Evolutionary conservation across 257 asterid species (phyloP).

Genomic region (Plantago major): DNA sequence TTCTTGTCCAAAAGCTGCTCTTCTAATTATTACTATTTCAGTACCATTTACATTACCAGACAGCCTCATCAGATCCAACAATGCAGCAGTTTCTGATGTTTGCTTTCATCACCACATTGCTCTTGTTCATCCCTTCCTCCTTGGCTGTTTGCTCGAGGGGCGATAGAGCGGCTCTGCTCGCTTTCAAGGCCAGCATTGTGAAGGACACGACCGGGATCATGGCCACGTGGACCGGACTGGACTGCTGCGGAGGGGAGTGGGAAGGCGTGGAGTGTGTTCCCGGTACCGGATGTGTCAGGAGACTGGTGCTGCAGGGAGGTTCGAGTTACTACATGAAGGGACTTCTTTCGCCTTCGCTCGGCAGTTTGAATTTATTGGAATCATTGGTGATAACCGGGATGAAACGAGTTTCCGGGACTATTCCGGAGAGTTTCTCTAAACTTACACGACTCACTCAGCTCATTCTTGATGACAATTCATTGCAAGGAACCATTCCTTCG

Average conservation of each 20-base stretch:
- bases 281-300: slow-evolving; percentile 48
- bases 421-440: slow-evolving; percentile 55
- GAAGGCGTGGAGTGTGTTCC: slow-evolving; percentile 80
- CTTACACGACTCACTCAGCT: slow-evolving; percentile 58
- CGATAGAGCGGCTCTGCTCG: slow-evolving; percentile 75
- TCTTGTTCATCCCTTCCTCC: slow-evolving; percentile 11
- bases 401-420: slow-evolving; percentile 47
- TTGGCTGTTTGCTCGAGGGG: slow-evolving; percentile 37
- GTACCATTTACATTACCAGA: background rate
- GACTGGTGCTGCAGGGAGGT: slow-evolving; percentile 47
- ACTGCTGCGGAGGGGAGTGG: slow-evolving; percentile 95
- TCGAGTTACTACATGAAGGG: slow-evolving; percentile 76
- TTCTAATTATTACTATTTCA: background rate
- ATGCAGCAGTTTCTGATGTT: slow-evolving; percentile 31
- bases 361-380: slow-evolving; percentile 54
- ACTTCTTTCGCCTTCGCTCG: slow-evolving; percentile 51
- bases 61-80: slow-evolving; percentile 31
- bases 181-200: slow-evolving; percentile 56
- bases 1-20: slow-evolving; percentile 10
- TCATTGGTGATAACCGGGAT: slow-evolving; percentile 68
- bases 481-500: slow-evolving; percentile 61
- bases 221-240: slow-evolving; percentile 64
- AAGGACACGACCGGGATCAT: slow-evolving; percentile 68
- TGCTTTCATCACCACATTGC: slow-evolving; percentile 32
- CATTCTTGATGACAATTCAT: slow-evolving; percentile 67